phyloP scores from a whole-genome alignment of 495 filamentous ascomycete genomes.

The Talaromyces proteolyticus region DNA sequence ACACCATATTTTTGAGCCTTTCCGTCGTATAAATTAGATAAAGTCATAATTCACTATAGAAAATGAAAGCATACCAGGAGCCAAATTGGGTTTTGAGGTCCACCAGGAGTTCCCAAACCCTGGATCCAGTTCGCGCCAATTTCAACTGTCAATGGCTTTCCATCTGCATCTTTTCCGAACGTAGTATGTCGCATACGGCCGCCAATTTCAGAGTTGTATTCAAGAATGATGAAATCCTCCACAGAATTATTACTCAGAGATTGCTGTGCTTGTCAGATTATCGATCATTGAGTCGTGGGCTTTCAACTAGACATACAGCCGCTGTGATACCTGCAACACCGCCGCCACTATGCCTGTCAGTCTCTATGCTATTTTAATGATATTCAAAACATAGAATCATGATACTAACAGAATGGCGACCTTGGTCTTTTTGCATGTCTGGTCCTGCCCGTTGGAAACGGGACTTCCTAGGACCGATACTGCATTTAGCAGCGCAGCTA shows the following conservation, averaged over 20 bases:
- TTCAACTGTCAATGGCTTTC: constrained; percentile 57
- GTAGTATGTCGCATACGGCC: constrained; percentile 51
- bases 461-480: background rate
- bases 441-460: background rate
- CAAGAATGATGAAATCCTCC: constrained; percentile 64
- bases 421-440: constrained; percentile 29
- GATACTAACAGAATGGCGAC: constrained; percentile 31
- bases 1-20: constrained; percentile 57
- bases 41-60: background rate
- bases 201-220: constrained; percentile 59
- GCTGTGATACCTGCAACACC: constrained; percentile 64
- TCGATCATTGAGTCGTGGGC: constrained; percentile 13
- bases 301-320: constrained; percentile 43
- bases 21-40: background rate
- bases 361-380: background rate
- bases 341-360: constrained; percentile 22
- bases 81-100: constrained; percentile 67
- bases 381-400: background rate
- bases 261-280: constrained; percentile 40
- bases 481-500: background rate
- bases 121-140: constrained; percentile 70
- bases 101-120: constrained; percentile 51
- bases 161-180: constrained; percentile 49
- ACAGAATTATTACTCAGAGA: constrained; percentile 58
- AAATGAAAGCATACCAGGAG: constrained; percentile 35